A percentile compares a stretch with the other conserved stretches of the same genome.
Evolutionary conservation across 805 yeast genomes (phyloP).

Genomic region (Sungouiella blattae): DNA sequence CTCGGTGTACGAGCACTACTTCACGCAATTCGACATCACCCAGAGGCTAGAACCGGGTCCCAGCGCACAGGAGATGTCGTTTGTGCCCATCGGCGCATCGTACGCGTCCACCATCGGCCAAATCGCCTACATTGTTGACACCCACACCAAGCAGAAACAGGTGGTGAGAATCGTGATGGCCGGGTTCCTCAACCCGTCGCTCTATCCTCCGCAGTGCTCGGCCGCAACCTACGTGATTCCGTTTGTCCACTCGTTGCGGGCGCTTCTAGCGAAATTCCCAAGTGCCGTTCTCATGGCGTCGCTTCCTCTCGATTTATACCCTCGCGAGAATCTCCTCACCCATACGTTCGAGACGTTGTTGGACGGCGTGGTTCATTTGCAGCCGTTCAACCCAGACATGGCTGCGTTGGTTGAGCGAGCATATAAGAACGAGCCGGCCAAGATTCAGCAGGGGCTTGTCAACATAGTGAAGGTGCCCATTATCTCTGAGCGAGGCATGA

Average conservation of each 20-base stretch:
- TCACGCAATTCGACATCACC: conserved; percentile 73
- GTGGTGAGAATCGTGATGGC: conserved; percentile 71
- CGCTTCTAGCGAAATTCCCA: conserved; percentile 46
- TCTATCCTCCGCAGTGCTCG: conserved; percentile 53
- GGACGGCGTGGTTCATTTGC: conserved; percentile 70
- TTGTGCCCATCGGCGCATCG: conserved; percentile 38
- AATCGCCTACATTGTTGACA: conserved; percentile 36
- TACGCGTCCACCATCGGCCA: conserved; percentile 29
- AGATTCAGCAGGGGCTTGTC: conserved; percentile 81
- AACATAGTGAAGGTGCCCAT: conserved; percentile 72
- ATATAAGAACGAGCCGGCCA: conserved; percentile 67
- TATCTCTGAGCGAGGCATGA: conserved; percentile 71
- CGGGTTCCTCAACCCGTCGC: conserved; percentile 72
- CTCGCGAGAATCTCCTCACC: conserved; percentile 47
- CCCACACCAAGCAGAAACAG: conserved; percentile 38
- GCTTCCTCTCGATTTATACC: conserved; percentile 62
- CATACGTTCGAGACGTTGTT: conserved; percentile 52
- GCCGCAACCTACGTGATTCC: conserved; percentile 49
- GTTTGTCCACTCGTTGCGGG: conserved; percentile 57
- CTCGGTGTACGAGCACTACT: conserved; percentile 49
- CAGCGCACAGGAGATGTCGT: conserved; percentile 54
- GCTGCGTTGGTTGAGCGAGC: conserved; percentile 62
- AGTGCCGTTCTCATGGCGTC: conserved; percentile 53
- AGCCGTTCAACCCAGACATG: conserved; percentile 79
- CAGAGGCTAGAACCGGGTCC: conserved; percentile 67